Conservation (phyloP, 306 rosid genomes). For the Prunus davidiana region DNA sequence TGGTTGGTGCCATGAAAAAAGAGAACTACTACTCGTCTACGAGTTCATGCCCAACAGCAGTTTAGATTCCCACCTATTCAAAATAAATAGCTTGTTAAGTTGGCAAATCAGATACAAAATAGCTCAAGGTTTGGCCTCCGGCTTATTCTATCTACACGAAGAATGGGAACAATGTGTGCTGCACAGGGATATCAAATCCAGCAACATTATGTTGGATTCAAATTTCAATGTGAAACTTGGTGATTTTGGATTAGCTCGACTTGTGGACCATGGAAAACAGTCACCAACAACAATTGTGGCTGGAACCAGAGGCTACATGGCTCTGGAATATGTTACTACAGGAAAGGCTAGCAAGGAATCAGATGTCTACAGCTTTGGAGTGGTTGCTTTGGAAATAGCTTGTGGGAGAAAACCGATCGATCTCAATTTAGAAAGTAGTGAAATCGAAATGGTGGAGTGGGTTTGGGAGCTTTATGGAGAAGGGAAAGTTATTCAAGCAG, state of each 20-base stretch:
- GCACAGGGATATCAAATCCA: slow-evolving; percentile 7
- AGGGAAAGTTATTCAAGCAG: slow-evolving; percentile 1
- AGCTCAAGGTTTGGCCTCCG: background rate
- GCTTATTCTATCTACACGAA: background rate
- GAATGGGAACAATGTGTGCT: slow-evolving; percentile 6
- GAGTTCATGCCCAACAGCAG: background rate
- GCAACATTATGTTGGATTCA: background rate
- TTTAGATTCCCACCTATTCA: background rate
- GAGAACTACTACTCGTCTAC: slow-evolving; percentile 1
- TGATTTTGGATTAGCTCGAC: slow-evolving; percentile 9
- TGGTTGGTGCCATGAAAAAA: slow-evolving; percentile 10
- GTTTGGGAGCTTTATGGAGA: slow-evolving; percentile 8
- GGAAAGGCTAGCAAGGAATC: slow-evolving; percentile 1
- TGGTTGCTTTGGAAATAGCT: background rate
- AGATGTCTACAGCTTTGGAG: slow-evolving; percentile 5
- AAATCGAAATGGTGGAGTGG: slow-evolving; percentile 1
- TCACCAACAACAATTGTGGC: background rate
- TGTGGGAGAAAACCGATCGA: background rate
- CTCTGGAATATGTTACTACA: background rate
- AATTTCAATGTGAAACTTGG: slow-evolving; percentile 1
- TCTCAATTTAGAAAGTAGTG: too few relatives aligned
- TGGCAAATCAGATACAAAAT: slow-evolving; percentile 4
- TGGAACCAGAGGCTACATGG: slow-evolving; percentile 13
- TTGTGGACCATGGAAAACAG: background rate
- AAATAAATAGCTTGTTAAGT: background rate